A percentile compares a stretch with the other conserved stretches of the same genome.
Conservation (phyloP, 805 yeast genomes). For the Blastobotrys parvus region DNA sequence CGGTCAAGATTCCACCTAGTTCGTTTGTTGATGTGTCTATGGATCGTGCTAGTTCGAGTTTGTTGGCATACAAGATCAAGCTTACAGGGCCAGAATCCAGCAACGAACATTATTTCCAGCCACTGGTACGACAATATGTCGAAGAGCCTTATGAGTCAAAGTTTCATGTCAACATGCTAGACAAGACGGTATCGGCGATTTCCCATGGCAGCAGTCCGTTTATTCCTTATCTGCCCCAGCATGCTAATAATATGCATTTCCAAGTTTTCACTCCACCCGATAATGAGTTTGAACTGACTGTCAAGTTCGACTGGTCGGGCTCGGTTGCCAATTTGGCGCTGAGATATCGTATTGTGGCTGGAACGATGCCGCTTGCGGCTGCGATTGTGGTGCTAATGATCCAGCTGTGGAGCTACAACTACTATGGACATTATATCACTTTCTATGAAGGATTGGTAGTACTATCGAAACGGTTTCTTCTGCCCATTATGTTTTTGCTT, state of each 20-base stretch:
- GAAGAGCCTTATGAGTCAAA: constrained; percentile 13
- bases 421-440: constrained; percentile 33
- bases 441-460: constrained; percentile 40
- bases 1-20: too few relatives aligned
- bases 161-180: constrained; percentile 13
- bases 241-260: constrained; percentile 5
- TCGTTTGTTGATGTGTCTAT: too few relatives aligned
- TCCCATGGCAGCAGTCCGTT: constrained; percentile 15
- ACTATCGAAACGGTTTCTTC: constrained; percentile 24
- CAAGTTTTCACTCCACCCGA: constrained; percentile 10
- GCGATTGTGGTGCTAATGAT: constrained; percentile 42
- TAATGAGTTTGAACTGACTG: background rate
- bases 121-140: constrained; percentile 12
- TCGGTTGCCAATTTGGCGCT: constrained; percentile 64
- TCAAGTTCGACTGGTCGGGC: constrained; percentile 42
- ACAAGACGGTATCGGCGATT: constrained; percentile 4
- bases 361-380: constrained; percentile 59
- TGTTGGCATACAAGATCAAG: constrained; percentile 6
- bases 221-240: constrained; percentile 6
- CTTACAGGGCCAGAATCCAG: background rate
- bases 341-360: constrained; percentile 67
- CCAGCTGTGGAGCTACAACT: constrained; percentile 44
- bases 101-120: constrained; percentile 1
- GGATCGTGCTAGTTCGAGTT: too few relatives aligned
- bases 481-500: constrained; percentile 25